These are phyloP conservation scores for Entonaema liquescens DNA, from an alignment of 495 filamentous ascomycete species.

Conservation along the genomic window DNA sequence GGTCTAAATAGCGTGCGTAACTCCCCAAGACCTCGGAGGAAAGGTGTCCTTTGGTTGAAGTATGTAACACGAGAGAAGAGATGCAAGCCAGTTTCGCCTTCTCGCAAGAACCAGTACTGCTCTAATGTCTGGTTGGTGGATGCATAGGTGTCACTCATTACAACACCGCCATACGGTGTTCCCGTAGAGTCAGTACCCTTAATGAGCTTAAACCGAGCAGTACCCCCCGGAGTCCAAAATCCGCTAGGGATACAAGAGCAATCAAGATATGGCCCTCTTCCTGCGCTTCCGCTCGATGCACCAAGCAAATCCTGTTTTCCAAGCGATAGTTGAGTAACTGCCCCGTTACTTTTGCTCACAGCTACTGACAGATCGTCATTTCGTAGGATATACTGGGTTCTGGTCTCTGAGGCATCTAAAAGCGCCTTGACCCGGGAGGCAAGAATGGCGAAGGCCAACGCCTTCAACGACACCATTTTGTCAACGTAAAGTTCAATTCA, in stretches of 20 bases:
- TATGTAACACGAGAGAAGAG: conserved; percentile 64
- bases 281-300: conserved; percentile 48
- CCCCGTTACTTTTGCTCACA: conserved; percentile 55
- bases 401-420: conserved; percentile 45
- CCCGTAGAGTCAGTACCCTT: conserved; percentile 59
- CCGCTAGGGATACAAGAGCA: conserved; percentile 67
- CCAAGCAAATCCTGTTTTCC: conserved; percentile 63
- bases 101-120: conserved; percentile 66
- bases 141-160: conserved; percentile 61
- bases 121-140: conserved; percentile 62
- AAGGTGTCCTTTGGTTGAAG: conserved; percentile 61
- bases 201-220: conserved; percentile 54
- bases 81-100: conserved; percentile 64
- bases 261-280: conserved; percentile 64
- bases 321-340: conserved; percentile 53
- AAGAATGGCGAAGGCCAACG: conserved; percentile 17
- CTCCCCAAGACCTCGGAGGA: conserved; percentile 63
- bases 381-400: conserved; percentile 46
- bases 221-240: conserved; percentile 61
- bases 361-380: conserved; percentile 59
- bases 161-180: conserved; percentile 59
- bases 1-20: conserved; percentile 65
- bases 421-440: conserved; percentile 25
- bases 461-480: conserved; percentile 26
- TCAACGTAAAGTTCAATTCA: not conserved